Percentiles rank a stretch among this genome's conserved stretches.
phyloP scores from a whole-genome alignment of 768 basidiomycete species.

The Kwoniella botswanensis region DNA sequence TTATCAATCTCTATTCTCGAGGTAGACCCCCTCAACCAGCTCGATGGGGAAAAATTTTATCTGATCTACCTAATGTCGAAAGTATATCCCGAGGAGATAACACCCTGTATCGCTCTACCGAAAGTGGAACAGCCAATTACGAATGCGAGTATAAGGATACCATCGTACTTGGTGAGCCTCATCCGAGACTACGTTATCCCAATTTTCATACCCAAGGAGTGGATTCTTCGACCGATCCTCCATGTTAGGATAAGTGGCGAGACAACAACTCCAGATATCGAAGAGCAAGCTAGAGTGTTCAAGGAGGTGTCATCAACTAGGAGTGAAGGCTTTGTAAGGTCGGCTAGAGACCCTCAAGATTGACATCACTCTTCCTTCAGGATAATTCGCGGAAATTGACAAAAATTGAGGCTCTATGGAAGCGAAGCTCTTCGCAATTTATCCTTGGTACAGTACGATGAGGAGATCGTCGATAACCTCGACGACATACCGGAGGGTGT shows the following conservation, averaged over 20 bases:
- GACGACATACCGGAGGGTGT: no score
- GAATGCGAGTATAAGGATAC: neutral
- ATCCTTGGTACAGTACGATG: no score
- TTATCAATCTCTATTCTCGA: neutral
- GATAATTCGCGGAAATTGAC: no score
- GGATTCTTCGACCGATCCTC: neutral
- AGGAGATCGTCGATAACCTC: no score
- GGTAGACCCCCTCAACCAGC: neutral
- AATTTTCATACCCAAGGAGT: neutral
- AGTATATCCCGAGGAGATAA: neutral
- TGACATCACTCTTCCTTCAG: neutral
- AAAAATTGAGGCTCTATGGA: no score
- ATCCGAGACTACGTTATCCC: neutral
- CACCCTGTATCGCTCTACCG: neutral
- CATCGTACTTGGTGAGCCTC: neutral
- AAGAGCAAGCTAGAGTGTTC: neutral
- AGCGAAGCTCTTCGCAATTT: no score
- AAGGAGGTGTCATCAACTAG: neutral
- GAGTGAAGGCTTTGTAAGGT: neutral
- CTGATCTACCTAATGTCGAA: neutral
- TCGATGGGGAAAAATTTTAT: neutral
- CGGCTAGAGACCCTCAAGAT: neutral
- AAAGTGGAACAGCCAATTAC: neutral
- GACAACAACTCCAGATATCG: neutral
- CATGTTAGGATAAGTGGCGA: neutral